Conservation (phyloP, 148 eudicot genomes). For the Chenopodium formosanum region DNA sequence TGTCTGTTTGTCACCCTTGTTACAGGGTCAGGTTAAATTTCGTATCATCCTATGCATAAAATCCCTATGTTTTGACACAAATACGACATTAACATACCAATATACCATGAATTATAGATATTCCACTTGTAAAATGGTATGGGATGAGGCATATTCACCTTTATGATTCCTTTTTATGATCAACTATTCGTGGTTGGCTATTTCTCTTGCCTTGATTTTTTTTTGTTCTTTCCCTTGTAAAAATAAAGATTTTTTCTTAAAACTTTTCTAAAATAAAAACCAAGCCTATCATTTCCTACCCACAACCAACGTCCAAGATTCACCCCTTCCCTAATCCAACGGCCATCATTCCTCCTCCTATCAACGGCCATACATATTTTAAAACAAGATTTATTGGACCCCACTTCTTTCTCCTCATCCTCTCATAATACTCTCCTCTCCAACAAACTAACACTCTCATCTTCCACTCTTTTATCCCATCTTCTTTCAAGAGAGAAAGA, state of each 20-base stretch:
- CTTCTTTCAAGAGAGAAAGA: background rate
- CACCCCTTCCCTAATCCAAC: conserved; percentile 13
- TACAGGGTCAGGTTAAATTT: no score
- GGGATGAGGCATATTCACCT: conserved; percentile 13
- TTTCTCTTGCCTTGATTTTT: no score
- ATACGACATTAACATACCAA: no score
- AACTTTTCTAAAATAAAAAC: background rate
- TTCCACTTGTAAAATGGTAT: background rate
- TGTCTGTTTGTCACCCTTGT: no score
- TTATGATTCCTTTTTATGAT: background rate
- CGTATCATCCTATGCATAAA: no score
- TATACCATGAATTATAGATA: no score
- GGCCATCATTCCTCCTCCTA: conserved; percentile 7
- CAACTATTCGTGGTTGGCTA: no score
- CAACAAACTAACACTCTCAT: background rate
- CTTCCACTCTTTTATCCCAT: background rate
- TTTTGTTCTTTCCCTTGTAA: no score
- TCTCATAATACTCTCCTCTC: conserved; percentile 1
- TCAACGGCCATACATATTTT: conserved; percentile 26
- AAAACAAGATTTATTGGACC: conserved; percentile 22
- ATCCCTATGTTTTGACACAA: no score
- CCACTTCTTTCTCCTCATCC: conserved; percentile 2
- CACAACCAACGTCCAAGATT: conserved; percentile 36
- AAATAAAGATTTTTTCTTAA: no score
- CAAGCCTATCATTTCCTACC: conserved; percentile 48